Evolutionary conservation across 2,329 filamentous ascomycete genomes (phyloP).

Genomic region (Aureobasidium sp.): DNA sequence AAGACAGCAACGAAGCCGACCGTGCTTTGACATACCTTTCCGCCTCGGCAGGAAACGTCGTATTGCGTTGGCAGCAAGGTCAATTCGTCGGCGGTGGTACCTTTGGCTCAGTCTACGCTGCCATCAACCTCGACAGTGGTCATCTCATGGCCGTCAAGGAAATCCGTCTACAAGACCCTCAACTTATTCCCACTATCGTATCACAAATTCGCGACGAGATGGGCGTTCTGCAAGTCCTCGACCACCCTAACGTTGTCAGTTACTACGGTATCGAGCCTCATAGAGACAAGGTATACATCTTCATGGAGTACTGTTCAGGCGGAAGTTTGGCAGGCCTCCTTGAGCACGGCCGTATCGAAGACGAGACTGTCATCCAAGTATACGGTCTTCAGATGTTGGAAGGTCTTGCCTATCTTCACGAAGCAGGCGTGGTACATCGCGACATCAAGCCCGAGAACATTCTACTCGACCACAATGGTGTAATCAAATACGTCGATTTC

Average conservation of each 20-base stretch:
- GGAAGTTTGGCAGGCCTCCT: slow-evolving; percentile 83
- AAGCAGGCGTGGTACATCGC: slow-evolving; percentile 84
- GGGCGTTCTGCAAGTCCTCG: slow-evolving; percentile 88
- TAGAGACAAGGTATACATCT: slow-evolving; percentile 98
- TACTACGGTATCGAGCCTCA: slow-evolving; percentile 98
- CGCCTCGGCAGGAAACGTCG: slow-evolving; percentile 89
- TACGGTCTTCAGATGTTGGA: slow-evolving; percentile 92
- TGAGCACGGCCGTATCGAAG: slow-evolving; percentile 94
- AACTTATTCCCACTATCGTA: slow-evolving; percentile 88
- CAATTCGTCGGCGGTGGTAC: slow-evolving; percentile 95
- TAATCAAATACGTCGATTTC: slow-evolving; percentile 99
- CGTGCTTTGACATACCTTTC: slow-evolving; percentile 89
- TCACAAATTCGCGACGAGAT: slow-evolving; percentile 95
- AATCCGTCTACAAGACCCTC: slow-evolving; percentile 92
- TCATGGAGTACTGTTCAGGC: slow-evolving; percentile 98
- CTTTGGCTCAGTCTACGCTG: slow-evolving; percentile 94
- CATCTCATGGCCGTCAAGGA: slow-evolving; percentile 98
- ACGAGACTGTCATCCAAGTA: slow-evolving; percentile 95
- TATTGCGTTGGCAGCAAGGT: slow-evolving; percentile 96
- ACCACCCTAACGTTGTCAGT: slow-evolving; percentile 95
- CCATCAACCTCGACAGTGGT: slow-evolving; percentile 93
- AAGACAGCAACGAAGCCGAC: slow-evolving; percentile 93
- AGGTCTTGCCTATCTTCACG: slow-evolving; percentile 87
- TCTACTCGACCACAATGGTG: slow-evolving; percentile 90
- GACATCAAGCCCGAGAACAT: slow-evolving; percentile 99